Evolutionary conservation across 345 rosid genomes (phyloP), one percentile per base, ranked within the genome.

Genomic region (Acer campestre): DNA sequence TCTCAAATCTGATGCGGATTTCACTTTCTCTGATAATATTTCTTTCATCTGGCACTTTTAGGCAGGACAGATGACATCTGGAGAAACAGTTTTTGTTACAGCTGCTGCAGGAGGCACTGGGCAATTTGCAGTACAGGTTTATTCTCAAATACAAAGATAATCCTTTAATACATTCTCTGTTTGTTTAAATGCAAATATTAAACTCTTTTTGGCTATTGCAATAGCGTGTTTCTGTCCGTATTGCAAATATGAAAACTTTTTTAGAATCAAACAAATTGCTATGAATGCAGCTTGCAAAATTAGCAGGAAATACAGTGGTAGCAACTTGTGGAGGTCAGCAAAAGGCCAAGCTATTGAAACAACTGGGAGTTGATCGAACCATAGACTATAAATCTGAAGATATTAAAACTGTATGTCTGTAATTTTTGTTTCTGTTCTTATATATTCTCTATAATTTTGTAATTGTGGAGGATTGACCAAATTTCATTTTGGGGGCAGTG

Each of bases 31-130:
- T 78, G 70, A 80, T 56, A 35, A 20, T 29, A 17, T 67, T 49
- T 70, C 77, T 56, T 35, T 75, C n/a, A 20, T 67, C 16, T 76
- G 80, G 75, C 79, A 78, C 38, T 74, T 71, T 64, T 80, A 95
- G 99, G 91, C 89, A 74, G 95, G 94, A 67, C 96, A 88, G 84
- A 93, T 92, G 93, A 88, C 81, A 83, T 91, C 98, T 56, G 93
- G 93, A 67, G 83, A 92, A 85, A 79, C 78, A 31, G 96, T 95
- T 65, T 94, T 95, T 77, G 98, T 95, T 75, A 95, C 99, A 80
- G 99, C 99, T 75, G 99, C 97, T 79, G 98, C 97, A 7, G 98
- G 99, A 82, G 99, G 99, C 53, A 95, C 99, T 4, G 99, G 99
- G 35, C 99, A 95, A 82, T 95, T 95, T 78, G 98, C 96, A 58